Conservation (phyloP, 345 rosid species). For the Corchorus capsularis region DNA sequence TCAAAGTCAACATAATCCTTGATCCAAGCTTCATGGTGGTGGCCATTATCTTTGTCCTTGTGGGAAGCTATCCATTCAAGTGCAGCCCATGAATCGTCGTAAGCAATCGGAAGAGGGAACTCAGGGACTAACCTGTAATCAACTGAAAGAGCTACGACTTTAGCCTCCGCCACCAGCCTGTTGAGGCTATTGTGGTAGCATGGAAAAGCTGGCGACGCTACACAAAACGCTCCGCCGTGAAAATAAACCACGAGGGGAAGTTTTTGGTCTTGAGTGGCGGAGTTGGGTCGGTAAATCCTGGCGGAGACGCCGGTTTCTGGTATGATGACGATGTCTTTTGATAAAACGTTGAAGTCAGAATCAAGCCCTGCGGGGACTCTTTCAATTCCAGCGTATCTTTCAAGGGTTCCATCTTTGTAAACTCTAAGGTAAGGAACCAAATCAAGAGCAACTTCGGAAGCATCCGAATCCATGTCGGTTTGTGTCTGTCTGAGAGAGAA, state of each 20-base stretch:
- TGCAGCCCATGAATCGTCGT: slow-evolving; percentile 75
- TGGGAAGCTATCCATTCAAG: slow-evolving; percentile 52
- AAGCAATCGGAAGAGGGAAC: slow-evolving; percentile 67
- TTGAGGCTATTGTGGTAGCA: slow-evolving; percentile 64
- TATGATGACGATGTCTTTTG: slow-evolving; percentile 60
- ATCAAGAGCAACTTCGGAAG: slow-evolving; percentile 45
- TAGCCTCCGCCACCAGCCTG: slow-evolving; percentile 56
- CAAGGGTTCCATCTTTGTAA: slow-evolving; percentile 54
- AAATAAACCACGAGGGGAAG: slow-evolving; percentile 73
- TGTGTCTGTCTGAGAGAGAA: background rate
- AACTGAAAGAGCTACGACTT: slow-evolving; percentile 58
- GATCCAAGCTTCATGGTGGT: slow-evolving; percentile 51
- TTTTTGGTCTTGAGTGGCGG: slow-evolving; percentile 24
- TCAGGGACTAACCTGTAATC: slow-evolving; percentile 76
- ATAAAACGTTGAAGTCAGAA: slow-evolving; percentile 49
- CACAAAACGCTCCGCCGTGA: slow-evolving; percentile 86
- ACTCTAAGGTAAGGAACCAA: slow-evolving; percentile 63
- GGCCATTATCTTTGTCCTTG: background rate
- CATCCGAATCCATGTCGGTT: slow-evolving; percentile 40
- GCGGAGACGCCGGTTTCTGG: slow-evolving; percentile 56
- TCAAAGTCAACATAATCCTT: slow-evolving; percentile 44
- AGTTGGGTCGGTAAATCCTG: slow-evolving; percentile 59
- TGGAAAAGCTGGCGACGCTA: slow-evolving; percentile 57
- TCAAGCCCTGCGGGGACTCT: slow-evolving; percentile 59
- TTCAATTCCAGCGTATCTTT: slow-evolving; percentile 62